phyloP scores from a whole-genome alignment of 371 early-diverging fungal genomes.

The Parasitella parasitica region DNA sequence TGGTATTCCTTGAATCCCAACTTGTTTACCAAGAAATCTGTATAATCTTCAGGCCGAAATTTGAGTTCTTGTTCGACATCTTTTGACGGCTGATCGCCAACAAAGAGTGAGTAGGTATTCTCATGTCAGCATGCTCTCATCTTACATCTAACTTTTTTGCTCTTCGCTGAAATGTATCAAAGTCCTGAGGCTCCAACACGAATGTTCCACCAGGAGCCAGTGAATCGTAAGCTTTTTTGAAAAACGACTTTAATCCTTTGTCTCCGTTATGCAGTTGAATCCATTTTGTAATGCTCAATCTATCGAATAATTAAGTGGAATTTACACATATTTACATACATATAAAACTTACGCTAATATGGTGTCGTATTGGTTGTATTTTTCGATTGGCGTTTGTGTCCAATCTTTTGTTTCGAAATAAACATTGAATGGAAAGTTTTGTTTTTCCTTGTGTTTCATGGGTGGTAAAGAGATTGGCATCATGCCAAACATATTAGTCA shows the following conservation, averaged over 20 bases:
- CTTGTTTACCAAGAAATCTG: constrained; percentile 29
- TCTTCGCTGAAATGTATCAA: constrained; percentile 52
- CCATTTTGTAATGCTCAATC: constrained; percentile 79
- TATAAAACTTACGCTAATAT: constrained; percentile 41
- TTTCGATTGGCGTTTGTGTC: constrained; percentile 22
- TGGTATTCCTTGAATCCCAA: constrained; percentile 27
- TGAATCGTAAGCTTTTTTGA: constrained; percentile 58
- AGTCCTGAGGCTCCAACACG: constrained; percentile 76
- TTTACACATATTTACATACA: neutral
- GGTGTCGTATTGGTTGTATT: constrained; percentile 43
- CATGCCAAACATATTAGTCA: constrained; percentile 57
- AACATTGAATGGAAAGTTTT: constrained; percentile 65
- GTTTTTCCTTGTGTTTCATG: neutral
- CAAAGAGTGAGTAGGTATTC: neutral
- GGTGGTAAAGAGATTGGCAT: constrained; percentile 40
- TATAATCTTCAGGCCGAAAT: constrained; percentile 39
- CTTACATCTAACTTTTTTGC: constrained; percentile 36
- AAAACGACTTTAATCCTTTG: constrained; percentile 69
- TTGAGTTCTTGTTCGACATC: constrained; percentile 23
- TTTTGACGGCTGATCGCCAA: constrained; percentile 7
- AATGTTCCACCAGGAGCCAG: constrained; percentile 65
- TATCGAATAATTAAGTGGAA: neutral
- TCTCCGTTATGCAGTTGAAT: constrained; percentile 83
- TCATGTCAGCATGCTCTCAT: neutral
- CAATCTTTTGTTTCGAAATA: constrained; percentile 46